phyloP scores from a whole-genome alignment of 78 protist species.

The Emiliania huxleyi region DNA sequence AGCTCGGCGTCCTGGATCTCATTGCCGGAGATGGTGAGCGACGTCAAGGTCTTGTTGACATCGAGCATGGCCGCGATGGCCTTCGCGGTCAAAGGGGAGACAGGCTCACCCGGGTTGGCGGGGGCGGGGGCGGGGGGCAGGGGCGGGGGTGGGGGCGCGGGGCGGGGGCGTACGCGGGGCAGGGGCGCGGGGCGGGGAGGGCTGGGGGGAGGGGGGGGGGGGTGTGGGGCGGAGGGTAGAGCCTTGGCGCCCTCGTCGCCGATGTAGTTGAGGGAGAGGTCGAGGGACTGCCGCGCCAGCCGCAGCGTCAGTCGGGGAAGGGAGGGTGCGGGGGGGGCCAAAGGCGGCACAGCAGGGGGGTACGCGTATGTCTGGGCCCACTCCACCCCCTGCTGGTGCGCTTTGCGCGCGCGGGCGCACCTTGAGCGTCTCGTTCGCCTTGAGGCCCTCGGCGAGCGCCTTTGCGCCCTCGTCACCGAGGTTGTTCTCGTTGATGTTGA shows the following conservation, averaged over 20 bases:
- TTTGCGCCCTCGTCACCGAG: not conserved
- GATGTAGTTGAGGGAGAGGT: slow-evolving; percentile 3
- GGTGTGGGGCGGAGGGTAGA: too few relatives aligned
- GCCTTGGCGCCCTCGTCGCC: not conserved
- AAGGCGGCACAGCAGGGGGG: too few relatives aligned
- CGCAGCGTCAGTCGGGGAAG: too few relatives aligned
- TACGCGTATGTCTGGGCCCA: too few relatives aligned
- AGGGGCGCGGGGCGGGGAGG: too few relatives aligned
- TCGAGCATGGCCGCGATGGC: not conserved
- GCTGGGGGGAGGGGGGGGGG: too few relatives aligned
- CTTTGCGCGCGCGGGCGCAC: not conserved
- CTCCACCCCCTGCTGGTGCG: too few relatives aligned
- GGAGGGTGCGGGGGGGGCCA: too few relatives aligned
- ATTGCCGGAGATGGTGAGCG: not conserved
- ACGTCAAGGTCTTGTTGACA: not conserved
- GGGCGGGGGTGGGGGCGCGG: too few relatives aligned
- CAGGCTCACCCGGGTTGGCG: too few relatives aligned
- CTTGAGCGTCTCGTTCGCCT: not conserved
- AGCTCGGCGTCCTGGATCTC: not conserved
- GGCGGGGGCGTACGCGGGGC: too few relatives aligned
- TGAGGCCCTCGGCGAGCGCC: not conserved
- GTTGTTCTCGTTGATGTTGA: slow-evolving; percentile 2
- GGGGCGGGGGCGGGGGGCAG: too few relatives aligned
- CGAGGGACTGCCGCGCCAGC: not conserved
- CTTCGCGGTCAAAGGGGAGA: not conserved